These are phyloP conservation scores for Bocquillonia castaneifolia DNA, from an alignment of 441 rosid genomes.

Conservation along the genomic window DNA sequence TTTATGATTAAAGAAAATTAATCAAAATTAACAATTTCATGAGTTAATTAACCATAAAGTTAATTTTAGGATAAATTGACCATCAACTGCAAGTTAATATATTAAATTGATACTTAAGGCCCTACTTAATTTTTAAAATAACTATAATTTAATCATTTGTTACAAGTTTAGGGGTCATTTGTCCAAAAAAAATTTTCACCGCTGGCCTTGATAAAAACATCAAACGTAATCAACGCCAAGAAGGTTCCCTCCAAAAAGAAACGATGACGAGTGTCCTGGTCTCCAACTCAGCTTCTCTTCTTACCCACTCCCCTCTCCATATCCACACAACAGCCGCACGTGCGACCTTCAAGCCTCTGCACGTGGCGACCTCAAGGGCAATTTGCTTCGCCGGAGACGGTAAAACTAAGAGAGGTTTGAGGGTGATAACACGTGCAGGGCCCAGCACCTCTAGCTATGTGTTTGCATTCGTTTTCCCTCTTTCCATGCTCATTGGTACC, in stretches of 20 bases:
- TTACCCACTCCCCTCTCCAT: constrained; percentile 17
- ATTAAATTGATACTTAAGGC: no score
- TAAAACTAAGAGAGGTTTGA: constrained; percentile 33
- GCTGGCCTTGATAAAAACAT: background rate
- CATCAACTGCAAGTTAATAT: no score
- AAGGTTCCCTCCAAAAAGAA: background rate
- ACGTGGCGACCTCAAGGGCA: constrained; percentile 4
- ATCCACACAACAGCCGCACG: constrained; percentile 18
- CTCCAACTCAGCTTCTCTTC: constrained; percentile 31
- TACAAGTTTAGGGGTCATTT: no score
- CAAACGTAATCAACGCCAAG: background rate
- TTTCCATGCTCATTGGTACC: constrained; percentile 63
- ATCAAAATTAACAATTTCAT: no score
- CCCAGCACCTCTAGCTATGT: constrained; percentile 54
- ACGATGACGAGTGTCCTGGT: constrained; percentile 44
- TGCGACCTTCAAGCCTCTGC: constrained; percentile 16
- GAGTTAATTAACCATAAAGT: no score
- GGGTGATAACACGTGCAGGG: constrained; percentile 57
- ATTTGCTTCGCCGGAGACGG: constrained; percentile 17
- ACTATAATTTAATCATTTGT: no score
- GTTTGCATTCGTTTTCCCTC: constrained; percentile 60
- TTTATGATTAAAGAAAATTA: no score
- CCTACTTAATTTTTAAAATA: no score
- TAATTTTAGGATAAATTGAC: no score
- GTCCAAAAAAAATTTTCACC: no score